A percentile compares a stretch with the other conserved stretches of the same genome.
These are phyloP conservation scores for Lunularia cruciata DNA, from an alignment of 225 moss, liverwort and hornwort genomes.

Conservation along the genomic window DNA sequence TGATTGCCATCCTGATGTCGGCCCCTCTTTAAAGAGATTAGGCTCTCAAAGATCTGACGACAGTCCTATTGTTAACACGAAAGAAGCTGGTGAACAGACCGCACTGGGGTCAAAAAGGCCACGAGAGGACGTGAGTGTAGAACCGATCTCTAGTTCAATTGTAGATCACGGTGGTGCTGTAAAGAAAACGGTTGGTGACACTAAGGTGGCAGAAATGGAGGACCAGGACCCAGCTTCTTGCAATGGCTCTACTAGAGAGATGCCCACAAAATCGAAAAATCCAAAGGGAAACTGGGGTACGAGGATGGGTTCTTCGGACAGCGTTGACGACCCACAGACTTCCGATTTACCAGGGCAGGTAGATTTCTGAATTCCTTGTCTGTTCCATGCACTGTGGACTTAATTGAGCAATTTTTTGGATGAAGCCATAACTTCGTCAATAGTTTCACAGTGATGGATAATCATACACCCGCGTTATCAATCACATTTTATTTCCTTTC, in stretches of 20 bases:
- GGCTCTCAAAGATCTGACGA: background rate
- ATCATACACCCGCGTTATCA: too few species aligned
- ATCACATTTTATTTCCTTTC: too few species aligned
- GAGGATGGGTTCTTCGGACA: constrained; percentile 20
- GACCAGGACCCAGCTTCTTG: constrained; percentile 13
- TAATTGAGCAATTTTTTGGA: too few species aligned
- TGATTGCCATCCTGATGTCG: constrained; percentile 23
- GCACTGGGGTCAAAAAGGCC: constrained; percentile 4
- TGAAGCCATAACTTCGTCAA: too few species aligned
- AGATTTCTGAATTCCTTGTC: background rate
- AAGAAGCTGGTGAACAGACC: background rate
- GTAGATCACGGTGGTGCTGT: background rate
- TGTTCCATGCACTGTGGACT: too few species aligned
- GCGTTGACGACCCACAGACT: constrained; percentile 1
- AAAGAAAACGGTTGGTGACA: background rate
- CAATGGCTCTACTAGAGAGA: constrained; percentile 14
- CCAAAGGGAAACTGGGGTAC: constrained; percentile 15
- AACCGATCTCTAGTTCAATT: background rate
- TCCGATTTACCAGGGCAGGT: background rate
- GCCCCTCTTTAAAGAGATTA: background rate
- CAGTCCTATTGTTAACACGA: constrained; percentile 8
- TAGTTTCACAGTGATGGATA: too few species aligned
- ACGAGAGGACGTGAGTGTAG: constrained; percentile 19
- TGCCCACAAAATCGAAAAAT: background rate
- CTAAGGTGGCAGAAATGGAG: constrained; percentile 9